Evolutionary conservation across 2,329 filamentous ascomycete species (phyloP).

Genomic region (Bipolaris bicolor): DNA sequence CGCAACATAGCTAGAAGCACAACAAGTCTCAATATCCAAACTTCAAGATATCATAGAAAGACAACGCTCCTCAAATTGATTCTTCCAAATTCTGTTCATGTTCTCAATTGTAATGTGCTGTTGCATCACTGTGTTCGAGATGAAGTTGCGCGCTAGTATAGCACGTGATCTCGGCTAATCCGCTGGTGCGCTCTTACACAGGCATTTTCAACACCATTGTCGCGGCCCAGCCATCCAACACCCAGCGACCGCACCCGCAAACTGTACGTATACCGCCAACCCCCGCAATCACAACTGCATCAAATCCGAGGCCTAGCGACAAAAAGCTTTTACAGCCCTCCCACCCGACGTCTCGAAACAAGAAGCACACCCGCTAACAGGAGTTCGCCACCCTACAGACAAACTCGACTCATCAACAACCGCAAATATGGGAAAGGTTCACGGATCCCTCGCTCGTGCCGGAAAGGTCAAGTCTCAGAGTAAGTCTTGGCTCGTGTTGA

Average conservation of each 20-base stretch:
- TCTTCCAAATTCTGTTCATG: neutral
- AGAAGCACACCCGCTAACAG: constrained; percentile 30
- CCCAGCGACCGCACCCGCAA: constrained; percentile 40
- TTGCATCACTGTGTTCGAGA: neutral
- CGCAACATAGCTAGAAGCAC: neutral
- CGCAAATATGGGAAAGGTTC: constrained; percentile 87
- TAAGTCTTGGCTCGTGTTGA: constrained; percentile 21
- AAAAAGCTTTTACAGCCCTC: constrained; percentile 3
- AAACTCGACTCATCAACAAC: constrained; percentile 42
- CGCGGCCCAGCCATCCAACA: constrained; percentile 43
- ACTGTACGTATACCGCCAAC: constrained; percentile 41
- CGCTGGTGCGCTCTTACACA: constrained; percentile 16
- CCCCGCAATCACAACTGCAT: constrained; percentile 4
- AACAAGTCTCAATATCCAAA: neutral
- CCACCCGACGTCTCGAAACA: constrained; percentile 7
- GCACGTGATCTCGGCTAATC: constrained; percentile 36
- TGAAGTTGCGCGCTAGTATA: neutral
- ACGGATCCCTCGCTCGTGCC: constrained; percentile 93
- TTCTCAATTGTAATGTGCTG: neutral
- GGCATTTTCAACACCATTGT: constrained; percentile 26
- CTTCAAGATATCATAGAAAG: neutral
- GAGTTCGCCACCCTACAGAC: constrained; percentile 43
- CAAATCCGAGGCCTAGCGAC: constrained; percentile 11
- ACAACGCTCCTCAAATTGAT: no score
- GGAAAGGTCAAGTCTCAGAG: constrained; percentile 86